Evolutionary conservation across 768 basidiomycete species (phyloP).

Genomic region (Suillus paluster): DNA sequence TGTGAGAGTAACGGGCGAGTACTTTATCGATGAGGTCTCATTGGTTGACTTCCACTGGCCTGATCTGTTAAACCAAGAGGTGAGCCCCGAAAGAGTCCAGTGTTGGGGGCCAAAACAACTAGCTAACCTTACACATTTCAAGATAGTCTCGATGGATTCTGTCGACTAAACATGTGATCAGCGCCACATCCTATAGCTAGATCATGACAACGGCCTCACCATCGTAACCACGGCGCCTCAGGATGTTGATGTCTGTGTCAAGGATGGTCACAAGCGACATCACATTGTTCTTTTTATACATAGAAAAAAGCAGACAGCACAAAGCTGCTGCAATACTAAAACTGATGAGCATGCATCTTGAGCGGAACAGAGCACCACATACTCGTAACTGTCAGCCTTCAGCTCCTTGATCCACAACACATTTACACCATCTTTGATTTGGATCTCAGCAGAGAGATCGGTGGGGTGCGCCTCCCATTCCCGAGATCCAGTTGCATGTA

Average conservation of each 20-base stretch:
- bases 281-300: conserved; percentile 80
- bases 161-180: conserved; percentile 10
- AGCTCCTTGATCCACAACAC: conserved; percentile 73
- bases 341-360: conserved; percentile 10
- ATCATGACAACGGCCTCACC: conserved; percentile 42
- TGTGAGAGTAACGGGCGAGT: no score
- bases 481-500: conserved; percentile 23
- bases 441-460: conserved; percentile 69
- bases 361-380: conserved; percentile 34
- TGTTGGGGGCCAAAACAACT: no score
- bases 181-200: neutral
- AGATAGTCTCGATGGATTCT: no score
- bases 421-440: conserved; percentile 46
- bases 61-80: no score
- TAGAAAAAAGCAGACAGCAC: conserved; percentile 73
- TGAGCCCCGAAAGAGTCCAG: no score
- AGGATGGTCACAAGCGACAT: conserved; percentile 89
- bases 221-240: conserved; percentile 82
- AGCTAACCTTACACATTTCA: no score
- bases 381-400: conserved; percentile 87
- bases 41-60: no score
- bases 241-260: conserved; percentile 79
- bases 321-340: conserved; percentile 80
- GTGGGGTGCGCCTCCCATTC: conserved; percentile 37
- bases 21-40: no score